Conservation (phyloP, 495 filamentous ascomycete species). For the Penicillium parvum region DNA sequence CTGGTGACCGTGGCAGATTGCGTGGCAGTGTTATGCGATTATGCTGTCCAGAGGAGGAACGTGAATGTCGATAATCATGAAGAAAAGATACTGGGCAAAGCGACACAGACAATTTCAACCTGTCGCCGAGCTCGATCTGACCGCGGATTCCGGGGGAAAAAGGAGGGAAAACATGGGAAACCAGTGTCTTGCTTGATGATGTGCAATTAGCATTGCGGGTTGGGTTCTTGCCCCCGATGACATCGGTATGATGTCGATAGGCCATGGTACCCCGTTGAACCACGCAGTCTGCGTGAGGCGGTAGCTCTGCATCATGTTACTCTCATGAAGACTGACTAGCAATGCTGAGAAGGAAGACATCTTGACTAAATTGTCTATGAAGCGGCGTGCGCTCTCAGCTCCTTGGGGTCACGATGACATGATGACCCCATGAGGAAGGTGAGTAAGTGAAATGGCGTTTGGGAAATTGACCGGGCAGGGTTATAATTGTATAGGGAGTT, state of each 20-base stretch:
- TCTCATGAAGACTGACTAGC: conserved; percentile 25
- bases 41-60: too few species aligned
- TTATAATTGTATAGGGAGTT: too few species aligned
- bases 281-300: conserved; percentile 1
- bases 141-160: too few species aligned
- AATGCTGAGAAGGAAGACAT: too few species aligned
- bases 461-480: neutral
- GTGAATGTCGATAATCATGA: too few species aligned
- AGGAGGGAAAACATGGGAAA: neutral
- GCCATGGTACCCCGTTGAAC: neutral
- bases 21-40: too few species aligned
- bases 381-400: too few species aligned
- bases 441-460: too few species aligned
- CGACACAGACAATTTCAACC: too few species aligned
- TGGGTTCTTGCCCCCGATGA: conserved; percentile 7
- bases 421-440: neutral
- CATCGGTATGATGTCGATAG: conserved; percentile 14
- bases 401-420: neutral
- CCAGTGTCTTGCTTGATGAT: neutral
- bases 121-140: too few species aligned
- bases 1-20: too few species aligned
- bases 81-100: neutral
- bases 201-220: neutral
- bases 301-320: conserved; percentile 15
- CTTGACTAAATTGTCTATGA: too few species aligned